Base-by-base conservation (phyloP, 2,329 filamentous ascomycete species). In the Diaporthe velutina region DNA sequence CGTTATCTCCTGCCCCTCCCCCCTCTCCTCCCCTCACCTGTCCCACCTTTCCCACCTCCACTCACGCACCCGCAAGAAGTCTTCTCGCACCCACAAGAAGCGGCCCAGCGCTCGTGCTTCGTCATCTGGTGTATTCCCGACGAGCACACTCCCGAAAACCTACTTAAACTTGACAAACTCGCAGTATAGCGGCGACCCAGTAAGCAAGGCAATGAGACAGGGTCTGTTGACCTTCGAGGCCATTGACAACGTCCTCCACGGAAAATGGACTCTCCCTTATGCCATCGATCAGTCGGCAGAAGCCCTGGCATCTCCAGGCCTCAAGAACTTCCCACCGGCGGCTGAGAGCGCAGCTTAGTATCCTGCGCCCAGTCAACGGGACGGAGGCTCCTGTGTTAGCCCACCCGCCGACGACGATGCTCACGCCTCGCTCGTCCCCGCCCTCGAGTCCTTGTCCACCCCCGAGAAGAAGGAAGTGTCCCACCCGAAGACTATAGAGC, bases 61-160 rank as follows among this genome's bases (percentile, higher is more conserved):
- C 42, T 25, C 54, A 17, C 55, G 1, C 50, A 22, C 22, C 70
- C 15, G 15, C 13, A 42, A 48, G 30, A 38, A 48, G 42, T 19
- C 42, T 4, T 25, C 54, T 25, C 55, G 1, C 50, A 22, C 22
- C 70, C 15, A 15, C 13, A 42, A 48, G 30, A 38, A 48, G 42
- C n/a, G 42, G 42, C 55, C 42, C 57, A 38, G 54, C 70, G 35
- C 57, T 50, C 57, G 57, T 64, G 57, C 30, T n/a, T 54, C 25
- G 70, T 61, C 70, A 30, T 4, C 57, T 60, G 70, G 70, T 67
- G 64, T 58, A 72, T 48, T n/a, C 55, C 55, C 6, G 42, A 72
- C 45, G 48, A 52, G 28, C 70, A 54, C 70, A 54, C 2, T 22
- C 70, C 33, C 28, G 1, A n/a, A 33, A 48, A 52, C 48, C 17